A percentile compares a stretch with the other conserved stretches of the same genome.
These are phyloP conservation scores for Trichophyton benhamiae DNA, from an alignment of 2,329 filamentous ascomycete genomes.

Conservation along the genomic window DNA sequence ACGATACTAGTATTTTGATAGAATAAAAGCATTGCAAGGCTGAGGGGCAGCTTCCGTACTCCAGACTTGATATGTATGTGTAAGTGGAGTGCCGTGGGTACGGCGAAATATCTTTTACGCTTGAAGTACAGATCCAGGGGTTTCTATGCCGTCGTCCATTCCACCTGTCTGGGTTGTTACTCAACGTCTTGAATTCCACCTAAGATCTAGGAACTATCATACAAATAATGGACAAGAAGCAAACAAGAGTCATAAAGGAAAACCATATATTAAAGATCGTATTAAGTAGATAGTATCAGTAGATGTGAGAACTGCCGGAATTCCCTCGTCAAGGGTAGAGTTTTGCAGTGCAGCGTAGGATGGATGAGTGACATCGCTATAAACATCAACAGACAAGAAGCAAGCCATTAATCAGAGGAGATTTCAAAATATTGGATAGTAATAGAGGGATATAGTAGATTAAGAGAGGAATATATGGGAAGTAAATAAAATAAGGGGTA, in stretches of 20 bases:
- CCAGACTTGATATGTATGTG: too few relatives aligned
- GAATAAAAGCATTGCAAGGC: too few relatives aligned
- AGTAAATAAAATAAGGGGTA: not conserved
- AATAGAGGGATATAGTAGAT: not conserved
- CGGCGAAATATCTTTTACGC: too few relatives aligned
- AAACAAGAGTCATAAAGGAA: not conserved
- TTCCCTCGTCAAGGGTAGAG: not conserved
- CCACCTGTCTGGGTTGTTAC: not conserved
- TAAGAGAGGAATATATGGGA: slow-evolving; percentile 1
- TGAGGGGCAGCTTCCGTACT: too few relatives aligned
- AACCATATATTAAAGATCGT: slow-evolving; percentile 2
- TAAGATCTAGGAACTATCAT: not conserved
- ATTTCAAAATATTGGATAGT: not conserved
- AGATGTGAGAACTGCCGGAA: not conserved
- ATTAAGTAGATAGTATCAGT: slow-evolving; percentile 1
- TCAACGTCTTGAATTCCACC: not conserved
- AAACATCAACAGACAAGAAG: not conserved
- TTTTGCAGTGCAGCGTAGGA: not conserved
- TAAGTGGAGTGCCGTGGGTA: too few relatives aligned
- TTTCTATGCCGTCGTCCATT: not conserved
- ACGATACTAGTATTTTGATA: too few relatives aligned
- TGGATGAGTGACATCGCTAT: not conserved
- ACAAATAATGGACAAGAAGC: not conserved
- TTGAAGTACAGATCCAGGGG: not conserved
- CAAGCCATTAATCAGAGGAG: not conserved